Evolutionary conservation across 1,284 basidiomycete species (phyloP), one percentile per base, ranked within the genome.

Genomic region (Ceratobasidium sp.): DNA sequence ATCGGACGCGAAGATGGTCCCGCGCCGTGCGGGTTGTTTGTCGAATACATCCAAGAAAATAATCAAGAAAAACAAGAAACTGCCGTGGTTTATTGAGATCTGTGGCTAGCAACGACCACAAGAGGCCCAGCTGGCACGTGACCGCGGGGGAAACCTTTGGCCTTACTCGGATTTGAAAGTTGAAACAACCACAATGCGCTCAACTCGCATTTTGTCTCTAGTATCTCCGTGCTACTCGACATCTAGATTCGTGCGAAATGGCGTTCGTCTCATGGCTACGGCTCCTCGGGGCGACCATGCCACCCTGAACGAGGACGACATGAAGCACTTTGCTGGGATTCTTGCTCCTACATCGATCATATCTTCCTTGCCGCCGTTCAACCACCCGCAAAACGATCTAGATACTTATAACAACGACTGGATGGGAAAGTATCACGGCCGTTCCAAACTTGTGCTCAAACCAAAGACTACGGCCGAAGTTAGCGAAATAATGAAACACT

Each of bases 391-490:
- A 85, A 8, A 81, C 81, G 90, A 93, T 14, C 89, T 99, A 48
- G 89, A 90, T 23, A 88, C 86, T 0, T 98, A 90, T 88, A 99
- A 99, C 85, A 88, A 90, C 81, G 97, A 99, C 85, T 99, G 97
- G 97, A 96, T 99, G 94, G 93, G 94, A 83, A 98, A 98, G 85
- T 99, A 98, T 84, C 89, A 90, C 78, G 98, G 97, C 27, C 86
- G 89, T 54, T 91, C 95, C 27, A 91, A 91, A 41, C 94, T 96
- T 33, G 94, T 99, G 18, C 87, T 99, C 79, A 96, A 94, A 84
- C 97, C 97, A 16, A 95, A 93, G 82, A 92, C 93, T 1, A 95
- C 95, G 0, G 86, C 94, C 80, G 92, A 99, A 86, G 96, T 99
- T 82, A 93, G 94, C 82, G 88, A 93, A 80, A 93, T 99, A 68